phyloP scores from a whole-genome alignment of 192 early-diverging fungal species.

The Podila verticillata region DNA sequence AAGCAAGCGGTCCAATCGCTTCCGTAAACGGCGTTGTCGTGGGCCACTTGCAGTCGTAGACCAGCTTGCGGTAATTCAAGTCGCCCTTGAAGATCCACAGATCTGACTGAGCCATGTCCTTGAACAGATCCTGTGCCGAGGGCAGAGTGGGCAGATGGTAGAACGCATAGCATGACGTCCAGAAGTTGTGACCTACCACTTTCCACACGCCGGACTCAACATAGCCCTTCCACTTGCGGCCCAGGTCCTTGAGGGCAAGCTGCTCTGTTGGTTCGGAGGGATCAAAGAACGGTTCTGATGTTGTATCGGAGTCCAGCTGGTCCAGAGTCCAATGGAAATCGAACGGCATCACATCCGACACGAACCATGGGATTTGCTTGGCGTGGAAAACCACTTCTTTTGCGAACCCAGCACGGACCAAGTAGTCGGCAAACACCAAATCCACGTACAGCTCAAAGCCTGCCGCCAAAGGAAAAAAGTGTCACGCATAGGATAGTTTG shows the following conservation, averaged over 20 bases:
- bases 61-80: conserved; percentile 94
- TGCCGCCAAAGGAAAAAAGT: conserved; percentile 29
- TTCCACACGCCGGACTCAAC: conserved; percentile 72
- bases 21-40: conserved; percentile 83
- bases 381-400: conserved; percentile 80
- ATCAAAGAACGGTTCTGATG: conserved; percentile 34
- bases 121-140: conserved; percentile 71
- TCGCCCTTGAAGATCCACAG: conserved; percentile 96
- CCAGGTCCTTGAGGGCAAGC: conserved; percentile 61
- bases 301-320: conserved; percentile 4
- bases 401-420: conserved; percentile 75
- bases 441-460: conserved; percentile 94
- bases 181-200: conserved; percentile 80
- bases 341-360: conserved; percentile 86
- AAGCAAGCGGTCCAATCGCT: conserved; percentile 81
- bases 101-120: conserved; percentile 62
- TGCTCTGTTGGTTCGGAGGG: conserved; percentile 42
- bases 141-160: conserved; percentile 71
- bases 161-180: conserved; percentile 87
- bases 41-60: conserved; percentile 92
- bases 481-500: not conserved
- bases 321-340: conserved; percentile 84
- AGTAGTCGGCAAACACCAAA: conserved; percentile 86
- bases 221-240: conserved; percentile 71
- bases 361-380: conserved; percentile 96